Evolutionary conservation across 1,139 yeast species (phyloP).

Genomic region (Kodamaea arcana): DNA sequence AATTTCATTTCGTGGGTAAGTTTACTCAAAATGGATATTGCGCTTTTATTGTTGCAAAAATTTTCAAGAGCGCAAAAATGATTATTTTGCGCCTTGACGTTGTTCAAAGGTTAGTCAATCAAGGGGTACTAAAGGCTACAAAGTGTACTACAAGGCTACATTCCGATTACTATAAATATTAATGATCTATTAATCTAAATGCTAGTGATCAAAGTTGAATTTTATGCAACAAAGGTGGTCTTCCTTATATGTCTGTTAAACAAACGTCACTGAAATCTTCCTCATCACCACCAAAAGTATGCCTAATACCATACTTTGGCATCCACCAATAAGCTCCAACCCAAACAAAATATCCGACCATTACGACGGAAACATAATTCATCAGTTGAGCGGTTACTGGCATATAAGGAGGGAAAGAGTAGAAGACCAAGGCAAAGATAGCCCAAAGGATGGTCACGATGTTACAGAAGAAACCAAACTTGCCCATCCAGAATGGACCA

Average conservation of each 20-base stretch:
- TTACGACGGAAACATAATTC: slow-evolving; percentile 70
- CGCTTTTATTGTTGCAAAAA: neutral
- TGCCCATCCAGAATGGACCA: slow-evolving; percentile 64
- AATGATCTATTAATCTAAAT: no score
- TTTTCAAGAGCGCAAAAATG: no score
- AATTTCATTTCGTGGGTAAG: neutral
- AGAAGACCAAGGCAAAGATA: slow-evolving; percentile 55
- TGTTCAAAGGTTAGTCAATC: no score
- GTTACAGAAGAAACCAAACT: slow-evolving; percentile 54
- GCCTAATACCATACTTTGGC: slow-evolving; percentile 40
- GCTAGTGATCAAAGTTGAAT: no score
- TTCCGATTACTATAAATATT: no score
- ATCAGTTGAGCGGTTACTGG: slow-evolving; percentile 61
- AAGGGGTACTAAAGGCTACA: no score
- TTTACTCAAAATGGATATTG: neutral
- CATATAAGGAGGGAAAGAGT: slow-evolving; percentile 62
- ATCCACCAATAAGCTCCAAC: slow-evolving; percentile 57
- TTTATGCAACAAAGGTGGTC: no score
- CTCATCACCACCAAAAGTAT: slow-evolving; percentile 45
- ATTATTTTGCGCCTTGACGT: no score
- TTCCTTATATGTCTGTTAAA: slow-evolving; percentile 15
- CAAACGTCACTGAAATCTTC: slow-evolving; percentile 47
- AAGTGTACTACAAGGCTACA: no score
- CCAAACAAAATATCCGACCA: slow-evolving; percentile 52
- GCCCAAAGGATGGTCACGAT: slow-evolving; percentile 57